Conservation (phyloP, 345 rosid species). For the Salix suchowensis region DNA sequence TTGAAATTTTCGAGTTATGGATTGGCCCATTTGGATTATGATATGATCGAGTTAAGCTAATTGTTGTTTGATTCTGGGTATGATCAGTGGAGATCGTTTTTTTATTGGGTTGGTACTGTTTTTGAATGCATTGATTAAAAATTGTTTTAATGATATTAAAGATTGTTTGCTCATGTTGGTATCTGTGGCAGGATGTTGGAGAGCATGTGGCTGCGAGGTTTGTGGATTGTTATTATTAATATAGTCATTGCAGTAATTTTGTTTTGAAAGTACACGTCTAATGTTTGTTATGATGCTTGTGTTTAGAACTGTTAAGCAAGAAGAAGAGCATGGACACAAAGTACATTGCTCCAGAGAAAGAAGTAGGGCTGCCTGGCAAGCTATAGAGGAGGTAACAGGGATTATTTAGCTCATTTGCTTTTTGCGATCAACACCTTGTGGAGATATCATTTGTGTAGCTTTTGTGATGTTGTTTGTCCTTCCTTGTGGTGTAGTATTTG, state of each 20-base stretch:
- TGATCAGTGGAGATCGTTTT: background rate
- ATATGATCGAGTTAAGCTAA: background rate
- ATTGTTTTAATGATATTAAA: background rate
- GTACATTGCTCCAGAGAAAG: slow-evolving; percentile 93
- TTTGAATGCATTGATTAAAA: background rate
- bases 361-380: slow-evolving; percentile 80
- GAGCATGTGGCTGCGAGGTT: slow-evolving; percentile 9
- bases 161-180: background rate
- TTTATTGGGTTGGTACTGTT: too few relatives aligned
- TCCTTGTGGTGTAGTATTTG: slow-evolving; percentile 52
- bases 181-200: slow-evolving; percentile 3
- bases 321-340: slow-evolving; percentile 17
- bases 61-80: background rate
- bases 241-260: background rate
- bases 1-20: background rate
- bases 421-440: background rate
- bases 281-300: background rate
- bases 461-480: background rate
- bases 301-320: slow-evolving; percentile 14
- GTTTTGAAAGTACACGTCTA: background rate
- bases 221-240: background rate
- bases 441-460: background rate
- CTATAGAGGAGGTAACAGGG: slow-evolving; percentile 58
- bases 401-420: background rate
- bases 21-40: background rate